Evolutionary conservation across 805 yeast genomes (phyloP).

Genomic region (Candida ponderosae): DNA sequence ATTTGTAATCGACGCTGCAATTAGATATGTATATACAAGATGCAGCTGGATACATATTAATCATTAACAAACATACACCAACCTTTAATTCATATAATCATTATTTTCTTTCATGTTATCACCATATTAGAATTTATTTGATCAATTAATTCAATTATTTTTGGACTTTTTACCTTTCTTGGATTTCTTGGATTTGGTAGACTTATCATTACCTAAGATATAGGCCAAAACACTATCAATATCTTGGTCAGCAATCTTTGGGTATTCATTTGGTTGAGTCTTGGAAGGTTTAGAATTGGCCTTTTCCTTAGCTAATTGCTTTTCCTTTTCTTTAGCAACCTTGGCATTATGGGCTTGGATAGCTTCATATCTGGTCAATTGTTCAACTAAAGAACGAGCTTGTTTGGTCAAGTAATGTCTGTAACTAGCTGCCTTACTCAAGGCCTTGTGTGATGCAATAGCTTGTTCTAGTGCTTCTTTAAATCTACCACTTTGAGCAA

Average conservation of each 20-base stretch:
- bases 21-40: too few relatives aligned
- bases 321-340: conserved; percentile 16
- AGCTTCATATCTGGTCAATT: conserved; percentile 42
- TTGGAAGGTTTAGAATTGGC: conserved; percentile 20
- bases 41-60: too few relatives aligned
- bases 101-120: too few relatives aligned
- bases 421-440: conserved; percentile 54
- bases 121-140: too few relatives aligned
- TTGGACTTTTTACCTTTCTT: conserved; percentile 14
- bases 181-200: conserved; percentile 21
- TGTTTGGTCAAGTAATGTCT: conserved; percentile 63
- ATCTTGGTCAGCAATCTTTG: conserved; percentile 54
- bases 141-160: neutral
- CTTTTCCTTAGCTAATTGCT: conserved; percentile 21
- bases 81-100: too few relatives aligned
- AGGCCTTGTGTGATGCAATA: conserved; percentile 46
- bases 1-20: too few relatives aligned
- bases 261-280: conserved; percentile 24
- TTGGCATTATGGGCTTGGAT: conserved; percentile 36
- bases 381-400: conserved; percentile 54
- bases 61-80: too few relatives aligned
- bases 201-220: conserved; percentile 48
- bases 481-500: conserved; percentile 43
- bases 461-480: conserved; percentile 50
- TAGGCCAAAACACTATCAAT: conserved; percentile 67